A percentile compares a stretch with the other conserved stretches of the same genome.
Evolutionary conservation across 1,284 basidiomycete species (phyloP).

Genomic region (Agroathelia rolfsii): DNA sequence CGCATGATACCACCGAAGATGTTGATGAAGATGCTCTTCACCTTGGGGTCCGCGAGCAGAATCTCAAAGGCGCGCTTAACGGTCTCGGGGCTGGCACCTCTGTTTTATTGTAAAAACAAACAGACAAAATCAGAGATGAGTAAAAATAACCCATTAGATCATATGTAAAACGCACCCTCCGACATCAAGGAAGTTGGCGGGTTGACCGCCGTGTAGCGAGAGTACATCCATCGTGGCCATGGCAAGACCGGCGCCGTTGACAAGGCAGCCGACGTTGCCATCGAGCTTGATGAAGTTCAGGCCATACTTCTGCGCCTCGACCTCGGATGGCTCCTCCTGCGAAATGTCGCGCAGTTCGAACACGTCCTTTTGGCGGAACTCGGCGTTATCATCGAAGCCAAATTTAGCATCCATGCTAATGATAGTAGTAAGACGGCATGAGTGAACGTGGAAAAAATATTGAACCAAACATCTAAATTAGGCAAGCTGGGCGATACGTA

Average conservation of each 20-base stretch:
- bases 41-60: constrained; percentile 80
- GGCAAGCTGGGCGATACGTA: constrained; percentile 25
- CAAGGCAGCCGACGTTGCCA: constrained; percentile 94
- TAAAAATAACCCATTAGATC: constrained; percentile 4
- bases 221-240: constrained; percentile 99
- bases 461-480: constrained; percentile 8
- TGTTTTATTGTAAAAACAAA: constrained; percentile 18
- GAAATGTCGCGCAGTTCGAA: constrained; percentile 87
- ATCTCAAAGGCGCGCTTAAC: constrained; percentile 99
- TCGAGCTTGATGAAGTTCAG: constrained; percentile 99
- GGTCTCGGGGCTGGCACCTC: constrained; percentile 94
- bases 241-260: constrained; percentile 97
- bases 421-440: constrained; percentile 5
- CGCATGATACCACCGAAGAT: constrained; percentile 97
- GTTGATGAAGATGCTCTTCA: constrained; percentile 99
- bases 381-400: constrained; percentile 98
- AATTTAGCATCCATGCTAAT: constrained; percentile 98
- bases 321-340: constrained; percentile 96
- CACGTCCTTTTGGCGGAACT: constrained; percentile 91
- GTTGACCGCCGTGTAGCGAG: constrained; percentile 89
- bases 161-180: constrained; percentile 61
- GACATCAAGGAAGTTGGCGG: constrained; percentile 98
- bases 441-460: constrained; percentile 6
- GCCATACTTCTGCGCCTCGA: constrained; percentile 89
- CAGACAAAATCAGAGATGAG: neutral